Conservation (phyloP, 345 rosid genomes). For the Populus alba region DNA sequence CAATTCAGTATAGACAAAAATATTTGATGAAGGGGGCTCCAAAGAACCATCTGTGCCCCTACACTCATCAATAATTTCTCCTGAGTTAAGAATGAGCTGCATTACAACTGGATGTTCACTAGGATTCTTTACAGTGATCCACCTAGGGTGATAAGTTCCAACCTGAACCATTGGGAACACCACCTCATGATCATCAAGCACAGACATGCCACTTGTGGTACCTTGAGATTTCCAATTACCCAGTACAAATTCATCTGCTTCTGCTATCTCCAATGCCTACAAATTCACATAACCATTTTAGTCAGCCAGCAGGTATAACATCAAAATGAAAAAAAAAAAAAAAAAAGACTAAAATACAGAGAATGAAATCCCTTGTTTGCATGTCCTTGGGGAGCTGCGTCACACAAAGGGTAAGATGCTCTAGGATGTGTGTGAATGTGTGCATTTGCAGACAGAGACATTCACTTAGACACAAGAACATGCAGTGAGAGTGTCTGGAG, state of each 20-base stretch:
- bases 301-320: not conserved
- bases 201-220: conserved; percentile 40
- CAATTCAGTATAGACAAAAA: conserved; percentile 23
- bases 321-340: not conserved
- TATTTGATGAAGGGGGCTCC: conserved; percentile 25
- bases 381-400: not conserved
- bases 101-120: conserved; percentile 59
- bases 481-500: not conserved
- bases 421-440: not conserved
- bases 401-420: not conserved
- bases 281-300: conserved; percentile 14
- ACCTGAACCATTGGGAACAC: conserved; percentile 48
- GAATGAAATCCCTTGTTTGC: not conserved
- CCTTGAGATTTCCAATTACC: conserved; percentile 67
- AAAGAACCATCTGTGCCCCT: conserved; percentile 33
- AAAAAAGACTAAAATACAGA: not conserved
- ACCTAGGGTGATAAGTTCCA: conserved; percentile 44
- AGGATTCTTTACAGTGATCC: conserved; percentile 70
- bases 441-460: not conserved
- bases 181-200: conserved; percentile 51
- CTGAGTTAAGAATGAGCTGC: conserved; percentile 69
- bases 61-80: conserved; percentile 57
- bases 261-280: conserved; percentile 35
- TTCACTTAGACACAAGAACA: not conserved
- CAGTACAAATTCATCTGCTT: conserved; percentile 52